Percentiles rank a stretch among this genome's conserved stretches.
These are phyloP conservation scores for Akebia trifoliata DNA, from an alignment of 164 flowering plant species.

Conservation along the genomic window DNA sequence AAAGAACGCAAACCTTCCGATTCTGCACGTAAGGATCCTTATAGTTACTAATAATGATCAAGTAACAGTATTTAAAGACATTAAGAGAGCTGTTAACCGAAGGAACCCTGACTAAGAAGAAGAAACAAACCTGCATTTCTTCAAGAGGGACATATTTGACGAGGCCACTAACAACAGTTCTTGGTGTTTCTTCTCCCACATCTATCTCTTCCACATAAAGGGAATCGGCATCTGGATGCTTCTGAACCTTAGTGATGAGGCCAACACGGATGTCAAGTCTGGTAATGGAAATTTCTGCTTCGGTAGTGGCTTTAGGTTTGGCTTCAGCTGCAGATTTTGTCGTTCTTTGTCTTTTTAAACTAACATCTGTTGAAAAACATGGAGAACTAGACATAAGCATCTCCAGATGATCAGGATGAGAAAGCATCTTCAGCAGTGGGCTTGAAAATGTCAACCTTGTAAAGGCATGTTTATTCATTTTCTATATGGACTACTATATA, in stretches of 20 bases:
- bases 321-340: slow-evolving; percentile 42
- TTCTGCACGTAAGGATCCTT: slow-evolving; percentile 39
- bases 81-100: not conserved
- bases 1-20: slow-evolving; percentile 90
- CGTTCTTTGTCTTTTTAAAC: slow-evolving; percentile 38
- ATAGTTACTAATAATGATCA: not conserved
- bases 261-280: slow-evolving; percentile 96
- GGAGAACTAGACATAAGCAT: not conserved
- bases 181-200: slow-evolving; percentile 67
- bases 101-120: not conserved
- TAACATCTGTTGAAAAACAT: slow-evolving; percentile 30
- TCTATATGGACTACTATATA: too few species aligned
- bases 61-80: not conserved
- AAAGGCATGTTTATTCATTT: too few species aligned
- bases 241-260: slow-evolving; percentile 67
- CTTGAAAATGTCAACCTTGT: too few species aligned
- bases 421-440: not conserved
- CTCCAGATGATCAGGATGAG: not conserved
- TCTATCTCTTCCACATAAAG: slow-evolving; percentile 96
- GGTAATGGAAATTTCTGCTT: slow-evolving; percentile 57
- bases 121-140: slow-evolving; percentile 73
- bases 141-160: slow-evolving; percentile 88
- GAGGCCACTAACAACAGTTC: slow-evolving; percentile 96
- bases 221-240: slow-evolving; percentile 95
- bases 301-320: slow-evolving; percentile 40